A percentile compares a stretch with the other conserved stretches of the same genome.
Conservation (phyloP, 495 filamentous ascomycete genomes). For the Penicillium herquei region DNA sequence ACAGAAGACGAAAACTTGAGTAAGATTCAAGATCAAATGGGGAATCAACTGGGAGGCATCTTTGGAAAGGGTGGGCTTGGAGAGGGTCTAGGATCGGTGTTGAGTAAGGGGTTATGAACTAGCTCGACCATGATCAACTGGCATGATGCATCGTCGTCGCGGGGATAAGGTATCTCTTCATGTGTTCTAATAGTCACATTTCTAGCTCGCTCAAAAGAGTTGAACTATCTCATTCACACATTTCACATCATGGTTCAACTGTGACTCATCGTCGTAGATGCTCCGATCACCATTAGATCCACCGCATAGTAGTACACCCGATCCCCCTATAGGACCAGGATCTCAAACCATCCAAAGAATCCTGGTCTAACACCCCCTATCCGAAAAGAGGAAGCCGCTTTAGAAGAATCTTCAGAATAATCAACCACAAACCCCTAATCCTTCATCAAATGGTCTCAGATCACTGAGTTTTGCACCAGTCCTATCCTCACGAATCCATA, state of each 20-base stretch:
- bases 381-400: background rate
- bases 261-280: too few relatives aligned
- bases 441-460: background rate
- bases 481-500: background rate
- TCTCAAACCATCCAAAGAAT: background rate
- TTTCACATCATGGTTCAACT: background rate
- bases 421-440: background rate
- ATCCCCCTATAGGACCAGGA: background rate
- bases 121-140: background rate
- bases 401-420: background rate
- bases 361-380: background rate
- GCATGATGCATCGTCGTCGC: background rate
- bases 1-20: slow-evolving; percentile 35
- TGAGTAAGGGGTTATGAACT: slow-evolving; percentile 22
- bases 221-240: background rate
- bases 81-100: slow-evolving; percentile 20
- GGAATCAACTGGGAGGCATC: slow-evolving; percentile 23
- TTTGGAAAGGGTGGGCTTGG: slow-evolving; percentile 24
- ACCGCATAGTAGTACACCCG: background rate
- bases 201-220: background rate
- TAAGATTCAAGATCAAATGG: slow-evolving; percentile 35
- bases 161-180: background rate
- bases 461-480: background rate
- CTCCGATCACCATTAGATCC: background rate
- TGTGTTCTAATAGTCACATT: background rate